These are phyloP conservation scores for Globisporangium okanoganense DNA, from an alignment of 352 stramenopile genomes.

Conservation along the genomic window DNA sequence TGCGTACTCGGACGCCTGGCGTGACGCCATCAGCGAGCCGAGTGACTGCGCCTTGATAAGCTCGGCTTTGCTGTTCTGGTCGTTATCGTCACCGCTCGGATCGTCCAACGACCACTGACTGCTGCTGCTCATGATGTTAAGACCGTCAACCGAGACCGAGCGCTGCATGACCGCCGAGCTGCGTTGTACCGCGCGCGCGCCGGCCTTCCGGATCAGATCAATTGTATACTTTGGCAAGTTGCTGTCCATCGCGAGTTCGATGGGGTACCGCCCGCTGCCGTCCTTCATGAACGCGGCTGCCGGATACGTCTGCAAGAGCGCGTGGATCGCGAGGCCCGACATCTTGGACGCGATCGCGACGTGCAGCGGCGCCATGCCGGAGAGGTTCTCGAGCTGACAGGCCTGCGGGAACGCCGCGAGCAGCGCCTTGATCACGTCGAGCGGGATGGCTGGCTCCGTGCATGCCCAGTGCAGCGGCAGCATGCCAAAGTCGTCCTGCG, in stretches of 20 bases:
- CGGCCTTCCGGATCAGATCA: slow-evolving; percentile 65
- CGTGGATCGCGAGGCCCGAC: slow-evolving; percentile 51
- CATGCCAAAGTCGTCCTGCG: slow-evolving; percentile 81
- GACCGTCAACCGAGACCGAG: slow-evolving; percentile 32
- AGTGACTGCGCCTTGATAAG: slow-evolving; percentile 52
- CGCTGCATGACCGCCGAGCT: slow-evolving; percentile 28
- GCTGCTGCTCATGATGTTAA: slow-evolving; percentile 21
- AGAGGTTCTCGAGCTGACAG: slow-evolving; percentile 66
- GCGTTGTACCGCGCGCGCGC: slow-evolving; percentile 30
- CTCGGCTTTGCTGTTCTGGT: slow-evolving; percentile 22
- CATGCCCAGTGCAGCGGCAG: slow-evolving; percentile 82
- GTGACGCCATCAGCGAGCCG: slow-evolving; percentile 36
- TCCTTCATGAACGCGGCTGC: slow-evolving; percentile 48
- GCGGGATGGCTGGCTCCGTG: slow-evolving; percentile 48
- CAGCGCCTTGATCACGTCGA: slow-evolving; percentile 45
- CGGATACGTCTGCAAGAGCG: slow-evolving; percentile 31
- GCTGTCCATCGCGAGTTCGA: slow-evolving; percentile 58
- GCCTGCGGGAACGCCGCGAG: slow-evolving; percentile 48
- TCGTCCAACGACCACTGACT: slow-evolving; percentile 1
- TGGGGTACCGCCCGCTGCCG: slow-evolving; percentile 43
- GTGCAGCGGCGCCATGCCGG: slow-evolving; percentile 75
- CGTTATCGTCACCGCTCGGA: slow-evolving; percentile 11
- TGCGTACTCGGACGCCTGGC: slow-evolving; percentile 34
- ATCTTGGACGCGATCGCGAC: slow-evolving; percentile 75
- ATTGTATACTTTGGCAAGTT: slow-evolving; percentile 67